These are phyloP conservation scores for Centrapalus pauciflorus DNA, from an alignment of 129 eudicot species.

Conservation along the genomic window DNA sequence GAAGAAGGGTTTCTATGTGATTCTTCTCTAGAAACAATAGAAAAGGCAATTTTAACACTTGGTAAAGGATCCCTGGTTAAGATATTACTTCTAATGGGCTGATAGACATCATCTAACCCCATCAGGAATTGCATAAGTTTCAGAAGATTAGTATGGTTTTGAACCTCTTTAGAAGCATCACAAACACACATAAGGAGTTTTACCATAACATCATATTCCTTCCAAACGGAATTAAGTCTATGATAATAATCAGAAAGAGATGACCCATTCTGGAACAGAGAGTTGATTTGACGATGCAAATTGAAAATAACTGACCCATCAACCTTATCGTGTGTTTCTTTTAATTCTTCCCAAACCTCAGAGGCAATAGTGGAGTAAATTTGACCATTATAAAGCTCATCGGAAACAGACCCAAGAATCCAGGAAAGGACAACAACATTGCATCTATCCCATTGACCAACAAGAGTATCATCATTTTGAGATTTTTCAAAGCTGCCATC, in stretches of 20 bases:
- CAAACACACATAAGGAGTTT: not conserved
- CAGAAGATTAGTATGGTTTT: not conserved
- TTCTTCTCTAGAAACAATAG: too few relatives aligned
- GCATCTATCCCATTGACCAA: too few relatives aligned
- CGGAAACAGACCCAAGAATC: too few relatives aligned
- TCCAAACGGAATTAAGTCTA: not conserved
- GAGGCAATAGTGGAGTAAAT: not conserved
- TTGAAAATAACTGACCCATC: not conserved
- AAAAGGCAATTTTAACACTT: too few relatives aligned
- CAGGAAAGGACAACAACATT: too few relatives aligned
- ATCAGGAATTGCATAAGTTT: not conserved
- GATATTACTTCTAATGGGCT: too few relatives aligned
- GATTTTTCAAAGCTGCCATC: too few relatives aligned
- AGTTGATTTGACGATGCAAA: not conserved
- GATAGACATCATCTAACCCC: too few relatives aligned
- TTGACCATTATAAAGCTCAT: not conserved
- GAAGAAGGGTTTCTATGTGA: too few relatives aligned
- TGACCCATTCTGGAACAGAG: not conserved
- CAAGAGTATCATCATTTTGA: too few relatives aligned
- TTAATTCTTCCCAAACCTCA: not conserved
- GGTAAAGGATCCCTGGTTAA: too few relatives aligned
- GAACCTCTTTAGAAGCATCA: not conserved
- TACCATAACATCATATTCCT: not conserved
- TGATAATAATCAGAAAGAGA: not conserved
- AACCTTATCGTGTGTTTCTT: not conserved